These are phyloP conservation scores for Leishmania major DNA, from an alignment of 208 protist species.

Conservation along the genomic window DNA sequence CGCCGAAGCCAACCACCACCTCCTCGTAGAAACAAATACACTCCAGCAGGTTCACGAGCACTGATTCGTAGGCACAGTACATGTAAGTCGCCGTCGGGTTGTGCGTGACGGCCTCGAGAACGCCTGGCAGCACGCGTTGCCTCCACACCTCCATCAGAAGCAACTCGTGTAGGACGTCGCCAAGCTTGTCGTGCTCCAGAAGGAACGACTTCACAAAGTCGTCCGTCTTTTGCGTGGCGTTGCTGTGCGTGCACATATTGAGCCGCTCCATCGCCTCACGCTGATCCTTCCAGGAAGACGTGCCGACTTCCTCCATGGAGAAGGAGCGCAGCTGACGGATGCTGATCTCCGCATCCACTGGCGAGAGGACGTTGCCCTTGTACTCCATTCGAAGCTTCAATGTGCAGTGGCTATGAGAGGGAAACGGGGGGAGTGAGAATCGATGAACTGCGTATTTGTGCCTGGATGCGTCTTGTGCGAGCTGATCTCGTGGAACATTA, in stretches of 20 bases:
- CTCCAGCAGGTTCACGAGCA: conserved; percentile 90
- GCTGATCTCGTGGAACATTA: background rate
- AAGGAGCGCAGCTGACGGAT: conserved; percentile 73
- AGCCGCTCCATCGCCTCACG: conserved; percentile 78
- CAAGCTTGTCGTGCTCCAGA: conserved; percentile 77
- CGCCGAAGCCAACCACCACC: conserved; percentile 68
- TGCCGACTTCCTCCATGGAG: conserved; percentile 64
- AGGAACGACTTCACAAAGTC: conserved; percentile 88
- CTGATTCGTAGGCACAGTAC: conserved; percentile 82
- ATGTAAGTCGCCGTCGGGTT: conserved; percentile 84
- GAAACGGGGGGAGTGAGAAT: no score
- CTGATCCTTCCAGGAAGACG: conserved; percentile 80
- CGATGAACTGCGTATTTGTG: background rate
- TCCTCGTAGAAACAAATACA: conserved; percentile 89
- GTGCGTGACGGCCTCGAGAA: conserved; percentile 45
- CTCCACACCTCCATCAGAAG: conserved; percentile 89
- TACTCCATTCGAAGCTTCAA: conserved; percentile 62
- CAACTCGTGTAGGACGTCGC: conserved; percentile 81
- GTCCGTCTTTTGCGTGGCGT: conserved; percentile 80
- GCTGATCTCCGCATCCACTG: conserved; percentile 70
- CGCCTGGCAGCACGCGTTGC: conserved; percentile 66
- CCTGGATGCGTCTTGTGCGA: background rate
- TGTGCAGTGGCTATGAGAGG: background rate
- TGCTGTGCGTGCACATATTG: conserved; percentile 93
- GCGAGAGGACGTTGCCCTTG: conserved; percentile 47